Percentiles rank a stretch among this genome's conserved stretches.
Evolutionary conservation across 202 grass and related monocot species (phyloP).

Genomic region (Brachypodium distachyon): DNA sequence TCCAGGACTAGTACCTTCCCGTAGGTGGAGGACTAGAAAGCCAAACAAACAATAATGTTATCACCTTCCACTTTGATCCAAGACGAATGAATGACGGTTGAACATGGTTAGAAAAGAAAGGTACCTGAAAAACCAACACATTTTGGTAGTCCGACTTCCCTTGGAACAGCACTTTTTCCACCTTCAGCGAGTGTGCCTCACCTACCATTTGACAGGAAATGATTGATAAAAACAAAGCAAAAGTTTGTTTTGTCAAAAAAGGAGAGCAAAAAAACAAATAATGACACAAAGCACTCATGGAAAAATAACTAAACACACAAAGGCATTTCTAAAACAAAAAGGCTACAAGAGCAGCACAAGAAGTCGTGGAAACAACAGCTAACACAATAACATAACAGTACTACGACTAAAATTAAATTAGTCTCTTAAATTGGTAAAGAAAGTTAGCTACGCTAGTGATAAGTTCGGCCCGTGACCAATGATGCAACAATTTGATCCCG

Average conservation of each 20-base stretch:
- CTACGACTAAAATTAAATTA: background rate
- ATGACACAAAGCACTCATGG: background rate
- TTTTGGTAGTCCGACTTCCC: constrained; percentile 88
- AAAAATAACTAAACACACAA: background rate
- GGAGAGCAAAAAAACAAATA: too few relatives aligned
- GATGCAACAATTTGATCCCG: background rate
- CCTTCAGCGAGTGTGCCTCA: constrained; percentile 94
- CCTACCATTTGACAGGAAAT: constrained; percentile 25
- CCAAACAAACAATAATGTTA: background rate
- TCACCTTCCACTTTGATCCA: background rate
- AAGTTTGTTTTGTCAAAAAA: too few relatives aligned
- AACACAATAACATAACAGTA: background rate
- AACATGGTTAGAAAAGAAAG: background rate
- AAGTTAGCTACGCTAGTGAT: background rate
- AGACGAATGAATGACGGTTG: background rate
- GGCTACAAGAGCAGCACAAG: background rate
- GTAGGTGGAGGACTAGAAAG: constrained; percentile 67
- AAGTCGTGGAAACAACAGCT: background rate
- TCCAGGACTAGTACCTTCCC: constrained; percentile 91
- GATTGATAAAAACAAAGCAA: background rate
- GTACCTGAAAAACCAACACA: constrained; percentile 88
- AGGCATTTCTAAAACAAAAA: too few relatives aligned
- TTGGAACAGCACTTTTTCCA: constrained; percentile 86
- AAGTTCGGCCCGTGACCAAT: background rate
- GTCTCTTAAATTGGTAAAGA: background rate